Percentiles rank a stretch among this genome's conserved stretches.
Conservation (phyloP, 257 asterid genomes). For the Knoxia roxburghii region DNA sequence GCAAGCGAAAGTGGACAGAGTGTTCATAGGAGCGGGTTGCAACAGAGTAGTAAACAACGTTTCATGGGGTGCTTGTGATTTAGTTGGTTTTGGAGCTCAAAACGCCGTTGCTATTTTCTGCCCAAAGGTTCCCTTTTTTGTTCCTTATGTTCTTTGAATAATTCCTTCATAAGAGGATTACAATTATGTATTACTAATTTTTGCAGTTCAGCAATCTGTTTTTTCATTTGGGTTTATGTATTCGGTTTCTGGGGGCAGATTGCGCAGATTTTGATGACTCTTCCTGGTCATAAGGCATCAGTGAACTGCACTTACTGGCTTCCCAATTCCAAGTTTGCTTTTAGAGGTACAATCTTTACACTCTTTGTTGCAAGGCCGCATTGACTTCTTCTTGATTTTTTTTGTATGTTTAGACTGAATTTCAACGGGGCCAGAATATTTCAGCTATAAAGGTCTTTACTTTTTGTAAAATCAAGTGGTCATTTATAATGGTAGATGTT, state of each 20-base stretch:
- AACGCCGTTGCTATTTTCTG: slow-evolving; percentile 86
- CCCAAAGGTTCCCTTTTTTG: slow-evolving; percentile 54
- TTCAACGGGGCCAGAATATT: background rate
- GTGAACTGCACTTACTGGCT: slow-evolving; percentile 94
- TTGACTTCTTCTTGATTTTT: background rate
- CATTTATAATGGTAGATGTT: background rate
- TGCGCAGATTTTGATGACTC: slow-evolving; percentile 83
- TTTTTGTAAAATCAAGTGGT: background rate
- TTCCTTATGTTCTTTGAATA: background rate
- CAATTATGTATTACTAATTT: background rate
- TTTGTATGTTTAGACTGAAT: background rate
- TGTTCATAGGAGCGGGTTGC: slow-evolving; percentile 84
- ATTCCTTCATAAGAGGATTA: background rate
- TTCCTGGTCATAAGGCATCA: slow-evolving; percentile 83
- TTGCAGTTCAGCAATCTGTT: background rate
- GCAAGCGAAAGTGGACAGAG: slow-evolving; percentile 46
- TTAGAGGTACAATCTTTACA: slow-evolving; percentile 49
- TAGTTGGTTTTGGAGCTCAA: slow-evolving; percentile 85
- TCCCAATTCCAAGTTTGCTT: slow-evolving; percentile 79
- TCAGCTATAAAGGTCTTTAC: background rate
- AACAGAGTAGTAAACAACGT: slow-evolving; percentile 87
- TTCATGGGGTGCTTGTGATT: slow-evolving; percentile 87
- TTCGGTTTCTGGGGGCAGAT: slow-evolving; percentile 31
- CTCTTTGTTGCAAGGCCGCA: background rate
- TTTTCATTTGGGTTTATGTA: background rate